Evolutionary conservation across 2,329 filamentous ascomycete species (phyloP).

Genomic region (Ilyonectria robusta): DNA sequence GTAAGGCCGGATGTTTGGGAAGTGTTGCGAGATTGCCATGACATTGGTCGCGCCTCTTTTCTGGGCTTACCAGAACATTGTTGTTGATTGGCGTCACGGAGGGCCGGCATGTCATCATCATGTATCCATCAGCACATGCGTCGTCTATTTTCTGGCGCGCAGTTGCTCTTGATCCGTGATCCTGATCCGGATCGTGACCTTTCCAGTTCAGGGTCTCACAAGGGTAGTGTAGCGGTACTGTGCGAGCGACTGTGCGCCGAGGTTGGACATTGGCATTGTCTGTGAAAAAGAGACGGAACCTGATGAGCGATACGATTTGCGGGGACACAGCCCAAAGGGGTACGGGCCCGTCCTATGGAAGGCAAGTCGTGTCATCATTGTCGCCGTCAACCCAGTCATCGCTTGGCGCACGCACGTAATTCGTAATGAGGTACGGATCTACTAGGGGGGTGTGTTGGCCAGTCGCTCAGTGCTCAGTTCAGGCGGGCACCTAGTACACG

Average conservation of each 20-base stretch:
- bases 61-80: constrained; percentile 30
- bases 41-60: constrained; percentile 32
- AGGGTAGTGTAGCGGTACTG: background rate
- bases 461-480: constrained; percentile 28
- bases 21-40: constrained; percentile 36
- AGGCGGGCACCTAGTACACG: constrained; percentile 30
- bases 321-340: constrained; percentile 19
- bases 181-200: constrained; percentile 8
- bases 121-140: constrained; percentile 44
- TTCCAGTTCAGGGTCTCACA: constrained; percentile 20
- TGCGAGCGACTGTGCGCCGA: constrained; percentile 16
- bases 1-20: constrained; percentile 28
- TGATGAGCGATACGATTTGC: constrained; percentile 16
- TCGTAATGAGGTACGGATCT: constrained; percentile 32
- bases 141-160: constrained; percentile 26
- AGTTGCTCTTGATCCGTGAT: constrained; percentile 21
- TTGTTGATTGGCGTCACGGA: constrained; percentile 35
- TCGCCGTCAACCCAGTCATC: constrained; percentile 32
- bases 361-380: constrained; percentile 43
- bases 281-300: constrained; percentile 6
- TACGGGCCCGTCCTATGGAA: constrained; percentile 22
- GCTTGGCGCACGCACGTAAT: constrained; percentile 40
- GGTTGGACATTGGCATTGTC: constrained; percentile 21
- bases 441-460: constrained; percentile 34
- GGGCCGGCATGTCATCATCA: constrained; percentile 44